Conservation (phyloP, 73 alveolate genomes). For the Paramecium sexaurelia region DNA sequence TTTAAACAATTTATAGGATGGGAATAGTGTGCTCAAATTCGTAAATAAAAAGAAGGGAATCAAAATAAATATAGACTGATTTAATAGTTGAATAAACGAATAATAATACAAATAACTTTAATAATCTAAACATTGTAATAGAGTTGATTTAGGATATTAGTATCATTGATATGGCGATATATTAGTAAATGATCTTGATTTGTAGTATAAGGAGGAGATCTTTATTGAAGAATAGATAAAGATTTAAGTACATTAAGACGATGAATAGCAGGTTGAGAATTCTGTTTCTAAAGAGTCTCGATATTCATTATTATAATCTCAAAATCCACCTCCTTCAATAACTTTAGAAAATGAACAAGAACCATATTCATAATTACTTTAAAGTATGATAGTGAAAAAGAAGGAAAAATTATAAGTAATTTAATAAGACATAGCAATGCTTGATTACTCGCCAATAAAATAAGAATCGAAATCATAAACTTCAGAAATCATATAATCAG, state of each 20-base stretch:
- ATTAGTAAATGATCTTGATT: constrained; percentile 7
- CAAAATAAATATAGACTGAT: not conserved
- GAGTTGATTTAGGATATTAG: constrained; percentile 29
- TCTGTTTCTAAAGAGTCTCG: not conserved
- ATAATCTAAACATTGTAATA: not conserved
- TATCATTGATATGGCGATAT: not conserved
- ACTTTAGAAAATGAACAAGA: not conserved
- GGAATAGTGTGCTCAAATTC: not conserved
- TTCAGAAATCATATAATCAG: not conserved
- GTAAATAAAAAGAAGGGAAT: not conserved
- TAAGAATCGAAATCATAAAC: not conserved
- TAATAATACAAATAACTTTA: not conserved
- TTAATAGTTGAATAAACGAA: not conserved
- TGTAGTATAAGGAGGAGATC: not conserved
- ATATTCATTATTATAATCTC: not conserved
- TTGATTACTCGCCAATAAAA: constrained; percentile 18
- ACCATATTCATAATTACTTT: not conserved
- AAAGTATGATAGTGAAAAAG: constrained; percentile 24
- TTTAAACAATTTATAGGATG: not conserved
- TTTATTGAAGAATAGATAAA: not conserved
- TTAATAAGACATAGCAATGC: not conserved
- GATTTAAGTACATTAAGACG: not conserved
- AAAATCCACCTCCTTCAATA: not conserved
- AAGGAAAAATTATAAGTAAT: not conserved
- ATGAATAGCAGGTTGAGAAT: not conserved